Evolutionary conservation across 768 basidiomycete genomes (phyloP), one percentile per base, ranked within the genome.

Genomic region (Agaricus blazei): DNA sequence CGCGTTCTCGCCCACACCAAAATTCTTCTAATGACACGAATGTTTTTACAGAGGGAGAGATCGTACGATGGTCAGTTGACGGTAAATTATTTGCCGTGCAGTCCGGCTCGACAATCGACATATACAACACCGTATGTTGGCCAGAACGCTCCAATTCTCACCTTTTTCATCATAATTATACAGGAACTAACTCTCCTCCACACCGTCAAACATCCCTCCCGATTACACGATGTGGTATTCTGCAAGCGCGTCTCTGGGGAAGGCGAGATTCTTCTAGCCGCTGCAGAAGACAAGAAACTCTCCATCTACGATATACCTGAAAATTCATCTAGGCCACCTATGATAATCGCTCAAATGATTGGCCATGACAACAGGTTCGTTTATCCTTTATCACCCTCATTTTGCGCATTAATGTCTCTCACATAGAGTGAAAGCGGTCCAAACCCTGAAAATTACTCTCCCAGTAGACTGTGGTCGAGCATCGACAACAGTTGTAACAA

Each of bases 241-340:
- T 84, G 80, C 64, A 76, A 77, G 59, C 79, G 83, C 45, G 76
- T 81, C 0, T 70, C 72, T 26, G 80, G 78, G 2, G 68, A 72
- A 0, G 81, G 80, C 41, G 88, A 94, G 62, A 67, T 95, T 31
- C 72, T 98, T 6, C 75, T 96, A 49, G 90, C 85, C 6, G 90
- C 83, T 2, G 93, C 88, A 4, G 97, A 99, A 70, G 93, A 98
- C 67, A 93, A 88, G 61, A 90, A 90, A 63, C 74, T 92, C 2
- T 81, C 93, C 1, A 72, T 94, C 9, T 98, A 95, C 70, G 77
- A 80, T 47, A 59, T 90, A 29, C 74, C 76, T 3, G 64, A 71
- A 12, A 77, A 83, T 53, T 67, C 68, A 2, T 68, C 75, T 7
- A 65, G 63, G 4, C 52, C 72, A 2, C 88, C 89, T 1, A 74